Evolutionary conservation across 371 early-diverging fungal genomes (phyloP), one percentile per base, ranked within the genome.

Genomic region (Rozella allomycis): DNA sequence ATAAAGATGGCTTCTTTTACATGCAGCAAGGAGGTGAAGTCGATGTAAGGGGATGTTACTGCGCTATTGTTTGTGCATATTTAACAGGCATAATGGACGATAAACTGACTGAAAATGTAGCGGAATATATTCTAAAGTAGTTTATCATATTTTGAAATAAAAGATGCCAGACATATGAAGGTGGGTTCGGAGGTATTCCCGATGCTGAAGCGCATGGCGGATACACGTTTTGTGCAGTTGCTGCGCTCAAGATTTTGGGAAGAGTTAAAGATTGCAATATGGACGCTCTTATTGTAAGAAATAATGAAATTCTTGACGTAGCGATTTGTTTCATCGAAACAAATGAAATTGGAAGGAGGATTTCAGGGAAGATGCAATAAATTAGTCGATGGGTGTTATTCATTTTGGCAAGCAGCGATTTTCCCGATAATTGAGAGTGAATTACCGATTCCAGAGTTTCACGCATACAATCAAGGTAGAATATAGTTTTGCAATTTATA

Each of bases 301-400:
- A 12, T 13, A 12, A 25, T 20, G 3, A 2, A 2, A 17, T n/a
- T 12, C 9, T 25, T 7, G 11, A 27, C 17, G 23, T 42, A 64
- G 25, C 12, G 11, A 8, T 20, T 29, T 75, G 21, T 45, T 47
- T 7, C 50, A 47, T 7, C 55, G 84, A 23, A 39, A 20, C 94
- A 94, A 49, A 74, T 91, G 80, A 43, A 43, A 11, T 36, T 83
- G 17, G 88, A 86, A 52, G 91, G 93, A 18, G 97, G 97, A 9
- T 93, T 91, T 38, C 81, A 78, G 36, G 97, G 97, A 10, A 60
- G 97, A 25, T 76, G 84, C 2, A 93, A 97, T 53, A 97, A 97
- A 46, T 58, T 90, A 1, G 93, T 91, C 0, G 97, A 97, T 50
- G 90, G 88, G 0, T 97, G 97, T 46, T 97, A 97, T 49, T 76